phyloP scores from a whole-genome alignment of 2,329 filamentous ascomycete genomes.

The Aspergillus hortae region DNA sequence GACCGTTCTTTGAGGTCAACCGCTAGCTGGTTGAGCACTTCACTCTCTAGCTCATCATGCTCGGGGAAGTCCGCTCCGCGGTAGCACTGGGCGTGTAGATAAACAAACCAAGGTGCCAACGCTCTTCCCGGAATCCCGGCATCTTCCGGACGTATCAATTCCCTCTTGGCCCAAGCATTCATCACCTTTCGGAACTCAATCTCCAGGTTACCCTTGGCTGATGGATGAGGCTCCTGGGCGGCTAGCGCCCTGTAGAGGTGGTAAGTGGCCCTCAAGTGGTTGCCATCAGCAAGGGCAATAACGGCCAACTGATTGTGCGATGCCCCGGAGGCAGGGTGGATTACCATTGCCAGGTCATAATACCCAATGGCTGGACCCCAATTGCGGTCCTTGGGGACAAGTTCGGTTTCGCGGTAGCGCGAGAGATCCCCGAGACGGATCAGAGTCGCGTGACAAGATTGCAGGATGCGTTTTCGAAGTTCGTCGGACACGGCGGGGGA shows the following conservation, averaged over 20 bases:
- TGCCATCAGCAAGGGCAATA: slow-evolving; percentile 69
- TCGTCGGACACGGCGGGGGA: slow-evolving; percentile 44
- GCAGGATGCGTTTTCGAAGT: slow-evolving; percentile 59
- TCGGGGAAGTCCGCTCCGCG: slow-evolving; percentile 70
- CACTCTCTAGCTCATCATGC: slow-evolving; percentile 77
- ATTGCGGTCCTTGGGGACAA: slow-evolving; percentile 68
- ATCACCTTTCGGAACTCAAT: slow-evolving; percentile 70
- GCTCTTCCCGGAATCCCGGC: slow-evolving; percentile 51
- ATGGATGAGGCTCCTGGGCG: slow-evolving; percentile 69
- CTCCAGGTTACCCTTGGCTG: slow-evolving; percentile 72
- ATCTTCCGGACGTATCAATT: slow-evolving; percentile 49
- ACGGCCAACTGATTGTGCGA: slow-evolving; percentile 90
- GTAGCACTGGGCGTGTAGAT: slow-evolving; percentile 80
- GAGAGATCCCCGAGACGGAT: slow-evolving; percentile 87
- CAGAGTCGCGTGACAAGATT: slow-evolving; percentile 76
- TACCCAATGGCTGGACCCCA: slow-evolving; percentile 79
- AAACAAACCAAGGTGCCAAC: slow-evolving; percentile 76
- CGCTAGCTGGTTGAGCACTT: slow-evolving; percentile 75
- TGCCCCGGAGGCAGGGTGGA: slow-evolving; percentile 74
- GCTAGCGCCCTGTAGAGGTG: slow-evolving; percentile 82
- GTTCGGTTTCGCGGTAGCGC: slow-evolving; percentile 74
- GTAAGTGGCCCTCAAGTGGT: slow-evolving; percentile 82
- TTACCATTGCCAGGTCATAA: slow-evolving; percentile 75
- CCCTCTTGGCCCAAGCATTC: slow-evolving; percentile 54
- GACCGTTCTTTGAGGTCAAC: slow-evolving; percentile 68